phyloP scores from a whole-genome alignment of 257 asterid species.

The Paulownia fortunei region DNA sequence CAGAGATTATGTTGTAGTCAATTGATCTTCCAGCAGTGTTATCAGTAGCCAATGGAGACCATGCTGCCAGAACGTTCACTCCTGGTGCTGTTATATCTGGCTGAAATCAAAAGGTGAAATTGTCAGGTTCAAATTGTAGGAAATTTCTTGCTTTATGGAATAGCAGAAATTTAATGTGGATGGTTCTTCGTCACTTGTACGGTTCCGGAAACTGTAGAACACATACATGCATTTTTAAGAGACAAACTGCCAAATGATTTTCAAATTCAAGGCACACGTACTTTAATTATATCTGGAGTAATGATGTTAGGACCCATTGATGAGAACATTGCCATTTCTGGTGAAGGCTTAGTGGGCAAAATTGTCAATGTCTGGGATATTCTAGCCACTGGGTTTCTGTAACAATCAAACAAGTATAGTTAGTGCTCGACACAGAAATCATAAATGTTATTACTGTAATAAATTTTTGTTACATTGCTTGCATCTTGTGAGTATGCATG shows the following conservation, averaged over 20 bases:
- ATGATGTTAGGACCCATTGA: slow-evolving; percentile 66
- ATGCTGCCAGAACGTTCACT: slow-evolving; percentile 63
- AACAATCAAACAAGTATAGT: slow-evolving; percentile 1
- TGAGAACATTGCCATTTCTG: slow-evolving; percentile 57
- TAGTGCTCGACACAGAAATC: not conserved
- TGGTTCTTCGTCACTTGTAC: not conserved
- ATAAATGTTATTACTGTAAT: slow-evolving; percentile 8
- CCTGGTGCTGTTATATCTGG: slow-evolving; percentile 74
- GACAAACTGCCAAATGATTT: not conserved
- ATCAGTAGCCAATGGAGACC: slow-evolving; percentile 57
- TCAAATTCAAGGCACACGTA: slow-evolving; percentile 11
- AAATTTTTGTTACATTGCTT: not conserved
- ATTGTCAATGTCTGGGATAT: slow-evolving; percentile 43
- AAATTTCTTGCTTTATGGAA: slow-evolving; percentile 1
- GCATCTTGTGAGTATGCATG: slow-evolving; percentile 2
- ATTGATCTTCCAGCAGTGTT: slow-evolving; percentile 49
- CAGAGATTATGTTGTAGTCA: slow-evolving; percentile 58
- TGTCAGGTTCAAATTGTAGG: not conserved
- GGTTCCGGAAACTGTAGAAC: not conserved
- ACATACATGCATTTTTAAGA: not conserved
- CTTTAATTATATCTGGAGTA: slow-evolving; percentile 66
- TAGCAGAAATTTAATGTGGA: not conserved
- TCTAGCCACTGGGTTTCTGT: slow-evolving; percentile 63
- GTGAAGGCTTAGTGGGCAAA: slow-evolving; percentile 52
- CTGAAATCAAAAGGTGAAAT: slow-evolving; percentile 41